Evolutionary conservation across 1,139 yeast species (phyloP), one percentile per base, ranked within the genome.

Genomic region (Debaryomyces nepalensis): DNA sequence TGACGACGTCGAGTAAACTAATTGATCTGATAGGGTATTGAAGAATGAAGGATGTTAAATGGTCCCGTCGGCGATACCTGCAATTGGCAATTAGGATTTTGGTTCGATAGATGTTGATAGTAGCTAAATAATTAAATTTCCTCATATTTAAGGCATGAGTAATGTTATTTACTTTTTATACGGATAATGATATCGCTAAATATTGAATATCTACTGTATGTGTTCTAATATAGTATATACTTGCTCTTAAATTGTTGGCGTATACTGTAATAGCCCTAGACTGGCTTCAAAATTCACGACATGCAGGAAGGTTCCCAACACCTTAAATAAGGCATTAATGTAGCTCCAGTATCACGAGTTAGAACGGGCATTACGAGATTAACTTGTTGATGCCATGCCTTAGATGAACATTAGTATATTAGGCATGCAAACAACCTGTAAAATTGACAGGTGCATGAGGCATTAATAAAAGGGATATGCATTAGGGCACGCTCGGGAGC

Each of bases 1-100:
- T 63, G 98, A 91, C 66, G 84, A 83, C 59, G 90, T 85, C 66
- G 88, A 82, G 68, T 83, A 81, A 67, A 57, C 49, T 31, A 46
- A 30, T 27, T 15, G 20, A 18, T 7, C 33, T 33, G 16, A 8
- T 31, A 21, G 34, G 20, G 34, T 23, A 31, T 20, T n/a, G 24
- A 10, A 14, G 26, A 31, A 31, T 31, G 23, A 21, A 19, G 8
- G 12, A 9, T 15, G 16, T 20, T 31, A 14, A 9, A 11, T n/a
- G 10, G 19, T 31, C 12, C 20, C 24, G 4, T 15, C 10, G 24
- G 3, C 18, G n/a, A 31, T 11, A 16, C 27, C 14, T 24, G 23
- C 30, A 29, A 15, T 29, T 29, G 12, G 21, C 19, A 11, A 5
- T 10, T 29, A 16, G 7, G 22, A 29, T 9, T 29, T 34, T 26